Evolutionary conservation across 139 green algal species (phyloP).

Genomic region (Coelastrella sp.): DNA sequence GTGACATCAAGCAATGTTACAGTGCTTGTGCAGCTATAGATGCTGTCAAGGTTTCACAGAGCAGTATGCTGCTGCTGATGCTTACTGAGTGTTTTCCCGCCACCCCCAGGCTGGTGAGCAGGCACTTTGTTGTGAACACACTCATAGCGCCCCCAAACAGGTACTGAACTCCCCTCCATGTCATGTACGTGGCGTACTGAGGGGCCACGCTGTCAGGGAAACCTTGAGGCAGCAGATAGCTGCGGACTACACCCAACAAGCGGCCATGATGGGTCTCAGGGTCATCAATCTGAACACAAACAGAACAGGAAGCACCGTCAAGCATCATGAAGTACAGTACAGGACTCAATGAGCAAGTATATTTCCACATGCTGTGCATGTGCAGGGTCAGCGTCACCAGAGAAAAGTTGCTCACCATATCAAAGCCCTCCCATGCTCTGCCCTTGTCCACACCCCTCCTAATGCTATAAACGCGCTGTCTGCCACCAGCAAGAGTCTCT

Average conservation of each 20-base stretch:
- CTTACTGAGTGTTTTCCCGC: slow-evolving; percentile 54
- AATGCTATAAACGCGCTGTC: slow-evolving; percentile 57
- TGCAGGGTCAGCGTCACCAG: too few relatives aligned
- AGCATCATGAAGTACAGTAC: too few relatives aligned
- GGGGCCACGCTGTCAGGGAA: slow-evolving; percentile 83
- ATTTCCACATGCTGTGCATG: too few relatives aligned
- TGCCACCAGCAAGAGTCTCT: slow-evolving; percentile 54
- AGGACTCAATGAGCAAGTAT: too few relatives aligned
- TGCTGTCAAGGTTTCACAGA: too few relatives aligned
- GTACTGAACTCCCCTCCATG: slow-evolving; percentile 88
- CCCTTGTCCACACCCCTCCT: slow-evolving; percentile 27
- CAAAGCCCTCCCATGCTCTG: slow-evolving; percentile 52
- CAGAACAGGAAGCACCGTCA: too few relatives aligned
- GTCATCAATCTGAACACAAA: slow-evolving; percentile 46
- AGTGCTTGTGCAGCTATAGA: too few relatives aligned
- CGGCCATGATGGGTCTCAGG: slow-evolving; percentile 35
- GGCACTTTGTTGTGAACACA: slow-evolving; percentile 82
- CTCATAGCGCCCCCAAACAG: slow-evolving; percentile 87
- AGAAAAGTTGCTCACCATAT: slow-evolving; percentile 68
- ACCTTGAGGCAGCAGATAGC: slow-evolving; percentile 75
- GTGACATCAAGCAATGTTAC: too few relatives aligned
- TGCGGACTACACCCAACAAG: slow-evolving; percentile 44
- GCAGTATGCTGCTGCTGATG: background rate
- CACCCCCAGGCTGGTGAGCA: slow-evolving; percentile 82
- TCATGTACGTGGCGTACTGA: slow-evolving; percentile 88